Base-by-base conservation (phyloP, 768 basidiomycete species). In the Trametopsis cervina region DNA sequence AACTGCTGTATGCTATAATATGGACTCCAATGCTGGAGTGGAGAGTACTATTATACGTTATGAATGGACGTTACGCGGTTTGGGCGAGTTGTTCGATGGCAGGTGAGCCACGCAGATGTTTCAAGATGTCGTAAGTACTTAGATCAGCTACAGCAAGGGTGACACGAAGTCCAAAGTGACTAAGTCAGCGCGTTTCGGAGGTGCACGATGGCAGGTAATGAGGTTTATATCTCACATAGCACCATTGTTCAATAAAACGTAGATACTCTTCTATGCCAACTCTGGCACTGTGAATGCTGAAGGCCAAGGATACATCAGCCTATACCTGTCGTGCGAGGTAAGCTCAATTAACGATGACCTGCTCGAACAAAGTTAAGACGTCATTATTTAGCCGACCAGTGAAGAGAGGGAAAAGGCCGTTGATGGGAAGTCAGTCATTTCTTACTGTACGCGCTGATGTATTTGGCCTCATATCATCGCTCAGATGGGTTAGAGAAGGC, bases 211-310 rank as follows among this genome's bases (percentile, higher is more conserved):
- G 85, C 85, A 84, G 70, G 84, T 83, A 54, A 40, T 69, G 15
- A 3, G n/a, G 9, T 26, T n/a, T 10, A 12, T 5, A n/a, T 18
- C 15, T 9, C 29, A 9, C 18, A 21, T 25, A 40, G 20, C n/a
- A 37, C 11, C 20, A 27, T 26, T 9, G 23, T 38, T 27, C 40
- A 27, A 22, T 17, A 26, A 12, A 18, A n/a, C 2, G 46, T 56
- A 90, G 80, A 81, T 90, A 39, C 63, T 93, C 40, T 90, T 90
- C 66, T 93, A 92, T 60, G 75, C 89, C 4, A 91, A 89, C 60
- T 82, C 86, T 35, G 87, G 88, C 0, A 76, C 74, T 17, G 68
- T 73, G n/a, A 74, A 75, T 37, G 75, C 63, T n/a, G 61, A 69
- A 11, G 73, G 72, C 2, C 71, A 75, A 4, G 73, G 76, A 15